phyloP scores from a whole-genome alignment of 306 rosid genomes.

The barrel medic (Medicago truncatula) region DNA sequence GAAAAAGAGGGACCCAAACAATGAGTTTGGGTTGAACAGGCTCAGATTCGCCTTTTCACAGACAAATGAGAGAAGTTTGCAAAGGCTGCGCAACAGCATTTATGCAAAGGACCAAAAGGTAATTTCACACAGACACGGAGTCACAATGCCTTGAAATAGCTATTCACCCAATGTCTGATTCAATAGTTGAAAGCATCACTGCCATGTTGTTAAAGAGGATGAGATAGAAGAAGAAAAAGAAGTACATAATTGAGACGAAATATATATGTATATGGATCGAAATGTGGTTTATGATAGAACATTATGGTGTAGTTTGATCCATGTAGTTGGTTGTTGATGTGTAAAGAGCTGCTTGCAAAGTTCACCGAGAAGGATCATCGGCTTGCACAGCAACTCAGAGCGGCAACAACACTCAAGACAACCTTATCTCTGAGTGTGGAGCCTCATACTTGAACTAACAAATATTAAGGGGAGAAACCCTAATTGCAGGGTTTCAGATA shows the following conservation, averaged over 20 bases:
- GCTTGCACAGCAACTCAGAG: background rate
- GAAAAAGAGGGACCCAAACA: background rate
- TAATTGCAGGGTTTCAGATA: background rate
- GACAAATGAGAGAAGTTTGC: background rate
- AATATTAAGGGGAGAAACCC: conserved; percentile 9
- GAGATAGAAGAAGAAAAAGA: background rate
- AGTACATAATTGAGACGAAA: background rate
- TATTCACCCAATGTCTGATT: conserved; percentile 32
- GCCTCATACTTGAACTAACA: conserved; percentile 48
- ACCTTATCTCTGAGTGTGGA: conserved; percentile 23
- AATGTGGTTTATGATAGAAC: too few relatives aligned
- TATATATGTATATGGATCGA: background rate
- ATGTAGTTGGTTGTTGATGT: background rate
- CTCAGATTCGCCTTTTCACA: conserved; percentile 49
- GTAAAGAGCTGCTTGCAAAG: background rate
- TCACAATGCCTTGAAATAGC: conserved; percentile 31
- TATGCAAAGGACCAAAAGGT: conserved; percentile 7
- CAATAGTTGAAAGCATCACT: conserved; percentile 35
- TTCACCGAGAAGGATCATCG: background rate
- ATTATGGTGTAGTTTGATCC: too few relatives aligned
- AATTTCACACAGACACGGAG: conserved; percentile 31
- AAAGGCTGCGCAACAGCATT: conserved; percentile 38
- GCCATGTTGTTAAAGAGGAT: conserved; percentile 12
- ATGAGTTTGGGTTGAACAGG: conserved; percentile 14
- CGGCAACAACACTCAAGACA: conserved; percentile 6